Base-by-base conservation (phyloP, 495 filamentous ascomycete genomes). In the Xylaria grammica region DNA sequence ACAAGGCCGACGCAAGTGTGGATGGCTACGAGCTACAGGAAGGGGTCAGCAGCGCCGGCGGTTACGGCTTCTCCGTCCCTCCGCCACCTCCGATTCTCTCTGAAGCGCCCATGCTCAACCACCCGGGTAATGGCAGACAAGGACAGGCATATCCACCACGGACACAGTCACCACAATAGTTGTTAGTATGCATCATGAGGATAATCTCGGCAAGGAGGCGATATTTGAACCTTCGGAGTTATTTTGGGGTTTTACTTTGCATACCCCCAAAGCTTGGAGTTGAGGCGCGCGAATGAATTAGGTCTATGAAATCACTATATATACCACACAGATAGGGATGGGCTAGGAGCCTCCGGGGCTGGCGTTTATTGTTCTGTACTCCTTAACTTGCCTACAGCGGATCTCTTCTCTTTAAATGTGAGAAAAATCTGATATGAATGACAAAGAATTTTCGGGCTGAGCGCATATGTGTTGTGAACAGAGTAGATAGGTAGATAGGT, bases 1-100 rank as follows among this genome's bases (percentile, higher is more conserved):
- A 72, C 6, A 66, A 13, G 26, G 38, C 56, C 4, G 42, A 26
- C 11, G 52, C 49, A 36, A 74, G 76, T 65, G 75, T 72, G 29
- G 77, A 72, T 27, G 75, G 69, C 15, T 75, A 75, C 54, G 73
- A 75, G 58, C 29, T 71, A 6, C 70, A 69, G 32, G 72, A 75
- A 49, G 70, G 68, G 9, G 65, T 65, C 11, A 69, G 65, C 44
- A 72, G 72, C 55, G 64, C 65, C 17, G 72, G 67, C 7, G 65
- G 65, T 3, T 53, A 70, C 22, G 63, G 63, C 9, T 45, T 54
- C 27, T 49, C 54, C 0, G 46, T 60, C 8, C 56, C 63, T 8
- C 61, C 62, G 10, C 56, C 64, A 17, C 55, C 63, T 20, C 32
- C 58, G 56, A 40, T 50, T 20, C 34, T 26, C 4, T 24, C 34